Evolutionary conservation across 495 filamentous ascomycete species (phyloP), one percentile per base, ranked within the genome.

Genomic region (Tuber brumale): DNA sequence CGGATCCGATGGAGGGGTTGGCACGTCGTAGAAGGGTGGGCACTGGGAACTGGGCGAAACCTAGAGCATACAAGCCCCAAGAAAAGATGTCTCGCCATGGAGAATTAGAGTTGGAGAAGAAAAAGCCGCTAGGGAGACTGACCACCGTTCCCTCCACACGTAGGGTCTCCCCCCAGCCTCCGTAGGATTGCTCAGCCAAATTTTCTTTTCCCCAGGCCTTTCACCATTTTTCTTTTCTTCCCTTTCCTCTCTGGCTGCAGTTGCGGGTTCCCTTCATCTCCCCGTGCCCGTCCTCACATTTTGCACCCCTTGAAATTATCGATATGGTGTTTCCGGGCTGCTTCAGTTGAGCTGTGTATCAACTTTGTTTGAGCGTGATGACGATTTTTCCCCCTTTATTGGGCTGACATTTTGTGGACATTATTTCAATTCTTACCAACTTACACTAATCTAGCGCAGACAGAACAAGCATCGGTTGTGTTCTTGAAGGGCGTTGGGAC

Each of bases 401-500:
- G 57, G 57, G 57, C 12, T 66, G 27, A 66, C 27, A 31, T 31
- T 66, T n/a, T 31, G 57, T 31, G 12, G 57, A 3, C n/a, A 16
- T 66, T 66, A 66, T 66, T 66, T 66, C 57, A 31, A 66, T 66
- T 66, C 57, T 66, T 18, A 31, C 57, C 57, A 16, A 16, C n/a
- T 66, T 66, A 66, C 57, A 66, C 27, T 66, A 66, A 18, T 66
- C 27, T 18, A 66, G 57, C 9, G 57, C 57, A 66, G 57, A 66
- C 57, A 14, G 57, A 66, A 12, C 21, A 57, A 66, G 70, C 79
- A 39, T 75, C 76, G 66, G 76, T 81, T 18, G 79, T 51, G 44
- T 43, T 81, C 43, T 72, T 81, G 51, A 81, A 45, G 70, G 80
- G 80, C 31, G 76, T 76, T 41, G 80, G 80, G n/a, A 75, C 76